Conservation (phyloP, 768 basidiomycete genomes). For the Hericium alpestre region DNA sequence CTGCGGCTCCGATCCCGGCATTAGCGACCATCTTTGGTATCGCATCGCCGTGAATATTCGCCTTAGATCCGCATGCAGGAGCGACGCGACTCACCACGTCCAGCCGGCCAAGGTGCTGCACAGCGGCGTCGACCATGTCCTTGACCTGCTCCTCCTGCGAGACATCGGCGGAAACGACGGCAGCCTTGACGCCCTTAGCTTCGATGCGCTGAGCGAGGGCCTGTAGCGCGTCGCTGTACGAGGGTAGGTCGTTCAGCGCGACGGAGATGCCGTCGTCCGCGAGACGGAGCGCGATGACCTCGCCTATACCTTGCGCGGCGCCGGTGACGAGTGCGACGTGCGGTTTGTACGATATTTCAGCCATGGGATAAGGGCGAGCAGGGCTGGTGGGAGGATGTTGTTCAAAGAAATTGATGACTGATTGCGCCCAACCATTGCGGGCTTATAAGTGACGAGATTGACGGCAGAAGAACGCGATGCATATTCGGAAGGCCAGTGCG, state of each 20-base stretch:
- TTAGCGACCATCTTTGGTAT: not conserved
- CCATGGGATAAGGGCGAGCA: not conserved
- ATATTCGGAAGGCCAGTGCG: no score
- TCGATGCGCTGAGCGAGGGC: not conserved
- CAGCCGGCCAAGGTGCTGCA: not conserved
- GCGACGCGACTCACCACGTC: not conserved
- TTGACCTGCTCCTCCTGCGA: not conserved
- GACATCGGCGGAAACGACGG: not conserved
- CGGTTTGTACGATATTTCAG: not conserved
- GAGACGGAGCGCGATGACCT: slow-evolving; percentile 35
- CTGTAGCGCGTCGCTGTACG: not conserved
- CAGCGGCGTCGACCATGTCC: not conserved
- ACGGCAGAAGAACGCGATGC: no score
- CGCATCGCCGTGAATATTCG: not conserved
- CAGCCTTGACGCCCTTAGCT: not conserved
- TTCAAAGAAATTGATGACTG: no score
- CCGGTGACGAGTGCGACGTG: slow-evolving; percentile 34
- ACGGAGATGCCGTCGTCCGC: slow-evolving; percentile 37
- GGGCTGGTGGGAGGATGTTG: not conserved
- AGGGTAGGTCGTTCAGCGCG: slow-evolving; percentile 29
- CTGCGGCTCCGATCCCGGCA: not conserved
- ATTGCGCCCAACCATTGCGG: no score
- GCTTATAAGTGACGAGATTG: no score
- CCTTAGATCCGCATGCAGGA: not conserved
- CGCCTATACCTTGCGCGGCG: slow-evolving; percentile 36